Evolutionary conservation across 1,284 basidiomycete species (phyloP), one percentile per base, ranked within the genome.

Genomic region (Melampsora americana): DNA sequence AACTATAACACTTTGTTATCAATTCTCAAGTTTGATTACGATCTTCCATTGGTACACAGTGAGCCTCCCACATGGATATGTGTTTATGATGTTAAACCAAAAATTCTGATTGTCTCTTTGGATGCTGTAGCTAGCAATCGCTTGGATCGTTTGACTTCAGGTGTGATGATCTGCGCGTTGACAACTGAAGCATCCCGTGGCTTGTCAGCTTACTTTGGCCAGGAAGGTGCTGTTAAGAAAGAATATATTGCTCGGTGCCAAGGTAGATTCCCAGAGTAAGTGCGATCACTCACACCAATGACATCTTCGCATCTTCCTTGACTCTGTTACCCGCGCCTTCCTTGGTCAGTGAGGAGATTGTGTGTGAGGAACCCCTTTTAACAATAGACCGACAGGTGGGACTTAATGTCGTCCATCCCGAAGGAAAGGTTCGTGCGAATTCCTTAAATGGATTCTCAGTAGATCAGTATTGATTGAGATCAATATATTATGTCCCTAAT

Each of bases 321-420:
- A 18, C 35, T 28, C n/a, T 66, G 42, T 20, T 61, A 7, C 44
- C 60, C 6, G 42, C 42, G 42, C 42, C 42, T 66, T 77, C 28
- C 56, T 18, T 23, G 23, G 48, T 16, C 71, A 93, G 92, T 46
- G 90, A 87, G 71, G 90, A 93, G 81, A 84, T 93, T 32, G 84
- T 87, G 0, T 95, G 94, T 79, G 91, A 94, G 79, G 86, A 95
- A 81, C 93, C 94, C 0, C 85, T 99, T 18, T 84, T 99, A 70
- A 93, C 92, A 0, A 89, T 98, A 3, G 96, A 99, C 84, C 86
- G 95, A 67, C 95, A 97, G 82, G 94, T 94, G 89, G 95, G 95
- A 4, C 84, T 97, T 65, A 96, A 95, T 79, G 91, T 97, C 67
- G 92, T 98, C 30, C 92, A 95, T 82, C 92, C 93, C 0, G 89